These are phyloP conservation scores for Albatrellus ellisii DNA, from an alignment of 768 basidiomycete genomes.

Conservation along the genomic window DNA sequence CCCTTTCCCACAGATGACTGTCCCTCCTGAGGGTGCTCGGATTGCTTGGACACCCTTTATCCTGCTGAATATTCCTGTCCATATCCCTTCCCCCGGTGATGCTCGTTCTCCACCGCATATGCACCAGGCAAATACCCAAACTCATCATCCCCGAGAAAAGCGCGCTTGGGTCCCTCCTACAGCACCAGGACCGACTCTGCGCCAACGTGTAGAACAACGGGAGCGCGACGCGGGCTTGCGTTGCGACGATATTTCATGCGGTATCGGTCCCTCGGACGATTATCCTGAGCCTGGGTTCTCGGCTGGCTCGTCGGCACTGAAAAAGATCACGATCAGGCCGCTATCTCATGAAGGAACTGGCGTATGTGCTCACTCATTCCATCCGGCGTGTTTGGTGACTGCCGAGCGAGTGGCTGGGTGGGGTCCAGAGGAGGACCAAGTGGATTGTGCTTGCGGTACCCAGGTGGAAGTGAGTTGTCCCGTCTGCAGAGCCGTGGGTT, in stretches of 20 bases:
- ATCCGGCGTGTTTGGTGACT: slow-evolving; percentile 57
- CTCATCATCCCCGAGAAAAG: slow-evolving; percentile 23
- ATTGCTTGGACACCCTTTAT: not conserved
- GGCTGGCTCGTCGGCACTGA: slow-evolving; percentile 18
- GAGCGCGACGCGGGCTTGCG: slow-evolving; percentile 63
- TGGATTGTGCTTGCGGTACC: slow-evolving; percentile 25
- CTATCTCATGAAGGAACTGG: slow-evolving; percentile 12
- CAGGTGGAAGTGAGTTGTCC: slow-evolving; percentile 62
- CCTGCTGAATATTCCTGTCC: not conserved
- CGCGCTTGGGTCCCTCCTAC: slow-evolving; percentile 46
- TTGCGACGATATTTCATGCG: slow-evolving; percentile 63
- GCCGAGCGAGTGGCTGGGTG: slow-evolving; percentile 53
- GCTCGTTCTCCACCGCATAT: slow-evolving; percentile 9
- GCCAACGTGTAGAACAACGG: slow-evolving; percentile 58
- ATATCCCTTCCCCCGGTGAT: not conserved
- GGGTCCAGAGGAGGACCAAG: slow-evolving; percentile 26
- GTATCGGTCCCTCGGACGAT: slow-evolving; percentile 63
- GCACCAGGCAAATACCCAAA: slow-evolving; percentile 12
- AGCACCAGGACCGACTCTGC: slow-evolving; percentile 55
- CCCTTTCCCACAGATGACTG: too few relatives aligned
- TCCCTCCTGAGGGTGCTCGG: too few relatives aligned
- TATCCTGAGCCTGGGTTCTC: slow-evolving; percentile 36
- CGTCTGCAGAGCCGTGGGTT: slow-evolving; percentile 53
- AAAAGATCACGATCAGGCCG: slow-evolving; percentile 27
- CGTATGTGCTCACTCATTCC: slow-evolving; percentile 60